Base-by-base conservation (phyloP, 2,329 filamentous ascomycete genomes). In the Aspergillus amoenus region DNA sequence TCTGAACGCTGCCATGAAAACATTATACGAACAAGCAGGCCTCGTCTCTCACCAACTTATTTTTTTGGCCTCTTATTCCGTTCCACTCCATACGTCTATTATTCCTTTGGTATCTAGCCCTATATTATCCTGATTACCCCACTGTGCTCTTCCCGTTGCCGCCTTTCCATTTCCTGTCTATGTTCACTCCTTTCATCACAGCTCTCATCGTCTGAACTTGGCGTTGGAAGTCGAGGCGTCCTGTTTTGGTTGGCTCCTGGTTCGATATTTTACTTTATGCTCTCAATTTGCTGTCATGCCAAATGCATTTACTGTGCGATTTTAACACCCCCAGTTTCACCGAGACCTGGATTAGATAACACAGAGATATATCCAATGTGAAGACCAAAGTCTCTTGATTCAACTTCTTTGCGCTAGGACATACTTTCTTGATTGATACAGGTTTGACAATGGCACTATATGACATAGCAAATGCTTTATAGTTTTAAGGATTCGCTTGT, bases 161-260 rank as follows among this genome's bases (percentile, higher is more conserved):
- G 52, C 61, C 48, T 57, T 61, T 58, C 55, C 56, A 51, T 62
- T 50, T 56, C 56, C 47, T 58, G 43, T 55, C 57, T 52, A 59
- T 62, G 59, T 62, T 58, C 60, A 57, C 57, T 60, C 60, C 62
- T 66, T 68, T 64, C 58, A 63, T 64, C 62, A 61, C 59, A 63
- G 59, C 61, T 66, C 64, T 65, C 67, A 67, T 69, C 69, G 68
- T 73, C 67, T 69, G 59, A 66, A 64, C 22, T 68, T 63, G 70
- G 71, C 70, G 71, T 73, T 73, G 70, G 71, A 70, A 65, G 69
- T 72, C 69, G 68, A 67, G 71, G 70, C 70, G 68, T 71, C 69
- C 64, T 69, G 62, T 72, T 70, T 73, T 70, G 68, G 68, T 66
- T 68, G 67, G 66, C 63, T 66, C 63, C 66, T 65, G 63, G 62